Percentiles rank a stretch among this genome's conserved stretches.
Evolutionary conservation across 192 early-diverging fungal species (phyloP).

Genomic region (Glomus cerebriforme): DNA sequence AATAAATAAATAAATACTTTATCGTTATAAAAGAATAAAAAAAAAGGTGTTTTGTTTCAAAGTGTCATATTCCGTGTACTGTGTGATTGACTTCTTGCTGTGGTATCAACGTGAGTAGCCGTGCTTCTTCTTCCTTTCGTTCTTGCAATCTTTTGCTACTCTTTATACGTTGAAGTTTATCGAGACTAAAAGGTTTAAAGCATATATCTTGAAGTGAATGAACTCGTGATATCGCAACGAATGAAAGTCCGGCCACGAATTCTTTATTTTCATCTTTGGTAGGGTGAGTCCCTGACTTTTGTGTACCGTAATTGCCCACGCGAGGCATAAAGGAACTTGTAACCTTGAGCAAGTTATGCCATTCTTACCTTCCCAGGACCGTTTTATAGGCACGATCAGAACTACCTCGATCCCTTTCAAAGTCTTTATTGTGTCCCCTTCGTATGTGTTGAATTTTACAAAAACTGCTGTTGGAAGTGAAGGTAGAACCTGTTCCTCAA

Average conservation of each 20-base stretch:
- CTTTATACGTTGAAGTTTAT: slow-evolving; percentile 8
- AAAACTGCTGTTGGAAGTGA: neutral
- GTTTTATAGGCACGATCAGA: neutral
- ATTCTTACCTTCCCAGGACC: neutral
- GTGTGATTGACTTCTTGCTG: too few relatives aligned
- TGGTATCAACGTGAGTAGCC: too few relatives aligned
- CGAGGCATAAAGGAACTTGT: neutral
- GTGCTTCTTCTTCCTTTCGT: neutral
- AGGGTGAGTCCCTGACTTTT: slow-evolving; percentile 5
- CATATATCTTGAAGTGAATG: neutral
- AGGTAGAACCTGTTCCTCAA: neutral
- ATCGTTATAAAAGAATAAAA: too few relatives aligned
- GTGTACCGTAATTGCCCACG: neutral
- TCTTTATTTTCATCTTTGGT: neutral
- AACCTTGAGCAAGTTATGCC: neutral
- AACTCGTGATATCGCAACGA: neutral
- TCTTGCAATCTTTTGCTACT: neutral
- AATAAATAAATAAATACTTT: too few relatives aligned
- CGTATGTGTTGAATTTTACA: neutral
- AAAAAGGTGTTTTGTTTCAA: too few relatives aligned
- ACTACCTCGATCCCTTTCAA: neutral
- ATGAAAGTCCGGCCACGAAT: too few relatives aligned
- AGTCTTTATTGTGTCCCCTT: neutral
- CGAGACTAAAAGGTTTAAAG: neutral
- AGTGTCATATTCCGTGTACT: too few relatives aligned